These are phyloP conservation scores for Claviceps humidiphila DNA, from an alignment of 2,329 filamentous ascomycete genomes.

Conservation along the genomic window DNA sequence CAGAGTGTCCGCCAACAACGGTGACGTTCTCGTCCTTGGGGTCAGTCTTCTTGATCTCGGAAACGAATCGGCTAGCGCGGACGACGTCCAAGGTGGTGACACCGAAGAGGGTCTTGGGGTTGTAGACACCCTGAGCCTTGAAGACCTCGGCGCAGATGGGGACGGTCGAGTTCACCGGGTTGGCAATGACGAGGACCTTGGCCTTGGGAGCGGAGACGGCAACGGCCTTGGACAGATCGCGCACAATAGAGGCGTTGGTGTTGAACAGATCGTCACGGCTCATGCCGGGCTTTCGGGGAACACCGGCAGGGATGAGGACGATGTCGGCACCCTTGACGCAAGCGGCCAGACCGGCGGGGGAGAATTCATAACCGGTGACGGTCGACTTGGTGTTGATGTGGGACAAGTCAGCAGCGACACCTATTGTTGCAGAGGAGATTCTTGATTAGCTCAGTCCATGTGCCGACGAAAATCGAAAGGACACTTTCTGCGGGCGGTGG, in stretches of 20 bases:
- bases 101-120: conserved; percentile 98
- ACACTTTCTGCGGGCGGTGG: background rate
- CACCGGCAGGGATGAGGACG: conserved; percentile 94
- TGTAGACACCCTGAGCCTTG: conserved; percentile 92
- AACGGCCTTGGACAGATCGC: conserved; percentile 89
- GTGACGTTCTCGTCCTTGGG: conserved; percentile 88
- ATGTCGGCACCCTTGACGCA: conserved; percentile 82
- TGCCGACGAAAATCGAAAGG: background rate
- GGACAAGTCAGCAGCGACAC: conserved; percentile 94
- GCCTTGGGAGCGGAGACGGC: conserved; percentile 82
- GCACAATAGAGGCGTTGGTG: conserved; percentile 99
- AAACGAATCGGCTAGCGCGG: conserved; percentile 95
- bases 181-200: conserved; percentile 94
- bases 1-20: conserved; percentile 93
- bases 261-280: conserved; percentile 99
- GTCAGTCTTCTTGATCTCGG: conserved; percentile 81
- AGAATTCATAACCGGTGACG: conserved; percentile 80
- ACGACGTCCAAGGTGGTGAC: conserved; percentile 99
- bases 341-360: conserved; percentile 58
- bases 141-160: conserved; percentile 95
- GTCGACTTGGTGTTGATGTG: conserved; percentile 99
- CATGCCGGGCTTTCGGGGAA: conserved; percentile 99
- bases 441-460: background rate
- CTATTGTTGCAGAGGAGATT: conserved; percentile 29
- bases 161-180: conserved; percentile 99